Conservation (phyloP, 2,329 filamentous ascomycete species). For the Cladophialophora exuberans region DNA sequence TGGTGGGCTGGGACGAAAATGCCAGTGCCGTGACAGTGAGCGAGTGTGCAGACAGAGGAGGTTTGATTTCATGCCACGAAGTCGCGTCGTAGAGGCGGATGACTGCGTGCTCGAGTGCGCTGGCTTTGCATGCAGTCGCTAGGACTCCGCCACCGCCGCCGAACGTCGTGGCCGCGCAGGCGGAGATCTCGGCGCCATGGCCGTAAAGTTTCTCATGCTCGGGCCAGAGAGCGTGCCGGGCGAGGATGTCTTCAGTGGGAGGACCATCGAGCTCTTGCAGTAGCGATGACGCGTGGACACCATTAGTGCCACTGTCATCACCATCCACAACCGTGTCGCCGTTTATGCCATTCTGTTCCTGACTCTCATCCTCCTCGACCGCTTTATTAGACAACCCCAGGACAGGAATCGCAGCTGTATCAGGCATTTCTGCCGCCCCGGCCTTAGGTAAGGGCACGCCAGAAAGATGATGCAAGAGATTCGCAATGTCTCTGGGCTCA, state of each 20-base stretch:
- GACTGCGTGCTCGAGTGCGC: conserved; percentile 89
- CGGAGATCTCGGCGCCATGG: conserved; percentile 95
- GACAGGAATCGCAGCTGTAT: conserved; percentile 92
- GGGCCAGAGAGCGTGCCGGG: conserved; percentile 90
- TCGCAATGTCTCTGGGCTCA: conserved; percentile 80
- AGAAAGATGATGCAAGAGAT: conserved; percentile 70
- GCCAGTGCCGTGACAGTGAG: conserved; percentile 81
- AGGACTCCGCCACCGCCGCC: conserved; percentile 71
- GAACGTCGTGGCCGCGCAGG: conserved; percentile 76
- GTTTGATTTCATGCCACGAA: conserved; percentile 84
- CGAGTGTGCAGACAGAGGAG: conserved; percentile 80
- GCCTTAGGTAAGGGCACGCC: conserved; percentile 54
- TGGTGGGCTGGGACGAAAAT: too few species aligned
- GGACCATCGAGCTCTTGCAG: conserved; percentile 72
- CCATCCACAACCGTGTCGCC: neutral
- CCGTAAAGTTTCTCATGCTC: conserved; percentile 97
- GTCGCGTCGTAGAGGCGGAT: conserved; percentile 87
- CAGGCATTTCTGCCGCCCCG: conserved; percentile 60
- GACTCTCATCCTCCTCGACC: conserved; percentile 58
- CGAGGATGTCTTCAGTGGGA: conserved; percentile 85
- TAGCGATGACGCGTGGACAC: conserved; percentile 51
- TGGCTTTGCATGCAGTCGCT: conserved; percentile 91
- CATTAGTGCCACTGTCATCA: too few species aligned
- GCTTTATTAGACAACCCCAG: conserved; percentile 96
- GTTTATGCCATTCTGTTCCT: neutral